Conservation (phyloP, 208 protist species). For the Wallacemonas sp. region DNA sequence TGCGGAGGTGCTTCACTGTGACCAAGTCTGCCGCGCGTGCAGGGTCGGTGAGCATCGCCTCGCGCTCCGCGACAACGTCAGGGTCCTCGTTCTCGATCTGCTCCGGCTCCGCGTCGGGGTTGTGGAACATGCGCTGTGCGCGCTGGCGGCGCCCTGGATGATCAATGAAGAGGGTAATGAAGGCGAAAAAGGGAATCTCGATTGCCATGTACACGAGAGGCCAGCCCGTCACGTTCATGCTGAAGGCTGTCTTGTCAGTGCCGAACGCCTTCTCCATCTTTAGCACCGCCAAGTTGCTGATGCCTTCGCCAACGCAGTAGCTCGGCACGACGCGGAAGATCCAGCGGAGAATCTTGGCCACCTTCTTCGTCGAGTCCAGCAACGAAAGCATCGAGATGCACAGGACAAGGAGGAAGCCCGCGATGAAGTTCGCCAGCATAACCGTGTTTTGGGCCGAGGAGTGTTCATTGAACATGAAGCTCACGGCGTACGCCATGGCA, state of each 20-base stretch:
- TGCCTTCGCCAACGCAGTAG: constrained; percentile 77
- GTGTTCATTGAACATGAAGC: constrained; percentile 67
- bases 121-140: constrained; percentile 20
- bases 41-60: constrained; percentile 27
- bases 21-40: constrained; percentile 41
- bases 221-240: constrained; percentile 45
- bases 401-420: constrained; percentile 72
- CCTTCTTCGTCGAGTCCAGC: constrained; percentile 35
- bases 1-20: constrained; percentile 51
- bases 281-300: constrained; percentile 55
- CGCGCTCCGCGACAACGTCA: constrained; percentile 38
- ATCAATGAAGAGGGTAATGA: constrained; percentile 69
- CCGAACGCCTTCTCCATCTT: constrained; percentile 24
- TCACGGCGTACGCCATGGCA: constrained; percentile 55
- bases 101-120: constrained; percentile 25
- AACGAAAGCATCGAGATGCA: constrained; percentile 45
- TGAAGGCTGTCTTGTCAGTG: constrained; percentile 20
- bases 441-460: constrained; percentile 64
- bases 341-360: constrained; percentile 35
- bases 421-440: constrained; percentile 73
- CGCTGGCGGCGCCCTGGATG: constrained; percentile 46
- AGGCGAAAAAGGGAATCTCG: constrained; percentile 49
- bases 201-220: constrained; percentile 61
- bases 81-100: constrained; percentile 35
- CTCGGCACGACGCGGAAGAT: constrained; percentile 68